These are phyloP conservation scores for Aphanocladium album DNA, from an alignment of 2,329 filamentous ascomycete genomes.

Conservation along the genomic window DNA sequence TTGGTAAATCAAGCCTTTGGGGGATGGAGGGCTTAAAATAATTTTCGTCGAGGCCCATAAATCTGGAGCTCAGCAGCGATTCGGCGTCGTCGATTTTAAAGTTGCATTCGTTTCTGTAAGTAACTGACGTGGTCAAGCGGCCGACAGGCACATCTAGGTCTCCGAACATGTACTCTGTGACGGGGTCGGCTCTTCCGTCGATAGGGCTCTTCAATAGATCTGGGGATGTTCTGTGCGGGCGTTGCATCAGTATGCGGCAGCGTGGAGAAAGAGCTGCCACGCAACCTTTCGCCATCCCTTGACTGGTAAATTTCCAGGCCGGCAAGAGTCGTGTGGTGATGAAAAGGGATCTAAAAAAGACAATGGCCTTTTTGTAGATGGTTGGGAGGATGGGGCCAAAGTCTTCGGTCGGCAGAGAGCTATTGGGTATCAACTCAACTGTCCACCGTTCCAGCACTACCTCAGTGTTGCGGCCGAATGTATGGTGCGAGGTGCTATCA, in stretches of 20 bases:
- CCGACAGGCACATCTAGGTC: constrained; percentile 84
- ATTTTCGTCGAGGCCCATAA: constrained; percentile 85
- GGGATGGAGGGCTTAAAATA: constrained; percentile 77
- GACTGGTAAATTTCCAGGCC: constrained; percentile 75
- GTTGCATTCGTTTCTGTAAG: constrained; percentile 82
- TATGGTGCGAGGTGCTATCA: constrained; percentile 38
- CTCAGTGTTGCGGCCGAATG: constrained; percentile 54
- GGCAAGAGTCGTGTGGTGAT: constrained; percentile 77
- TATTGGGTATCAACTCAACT: constrained; percentile 62
- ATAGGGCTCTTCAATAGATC: constrained; percentile 57
- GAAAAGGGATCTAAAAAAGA: constrained; percentile 87
- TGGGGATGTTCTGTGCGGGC: constrained; percentile 46
- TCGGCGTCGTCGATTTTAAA: constrained; percentile 92
- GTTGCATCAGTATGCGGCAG: constrained; percentile 70
- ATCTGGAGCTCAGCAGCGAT: constrained; percentile 82
- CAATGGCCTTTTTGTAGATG: constrained; percentile 95
- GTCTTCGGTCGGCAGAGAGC: constrained; percentile 48
- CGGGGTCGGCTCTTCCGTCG: constrained; percentile 36
- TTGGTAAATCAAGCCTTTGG: constrained; percentile 40
- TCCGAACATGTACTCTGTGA: constrained; percentile 74
- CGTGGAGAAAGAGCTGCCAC: constrained; percentile 65
- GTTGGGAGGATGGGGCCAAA: constrained; percentile 68
- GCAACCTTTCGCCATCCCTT: constrained; percentile 66
- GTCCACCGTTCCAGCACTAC: constrained; percentile 89
- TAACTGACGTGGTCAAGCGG: constrained; percentile 72